Conservation (phyloP, 1,284 basidiomycete species). For the Microbotryum silenes-acaulis region DNA sequence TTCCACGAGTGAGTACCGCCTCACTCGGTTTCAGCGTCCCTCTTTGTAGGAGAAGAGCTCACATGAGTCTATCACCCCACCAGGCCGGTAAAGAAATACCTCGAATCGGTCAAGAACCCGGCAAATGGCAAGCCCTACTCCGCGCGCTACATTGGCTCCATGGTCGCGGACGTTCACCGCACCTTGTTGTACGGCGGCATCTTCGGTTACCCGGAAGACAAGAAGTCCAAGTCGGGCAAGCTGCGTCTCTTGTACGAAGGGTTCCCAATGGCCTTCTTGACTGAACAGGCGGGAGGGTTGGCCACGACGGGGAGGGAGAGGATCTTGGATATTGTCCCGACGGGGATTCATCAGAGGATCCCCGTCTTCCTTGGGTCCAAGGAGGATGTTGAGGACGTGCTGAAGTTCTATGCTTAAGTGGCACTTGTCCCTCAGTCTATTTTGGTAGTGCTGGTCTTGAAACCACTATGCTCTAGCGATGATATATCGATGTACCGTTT, state of each 20-base stretch:
- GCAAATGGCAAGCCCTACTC: conserved; percentile 55
- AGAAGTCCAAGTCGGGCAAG: conserved; percentile 95
- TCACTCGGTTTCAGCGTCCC: conserved; percentile 18
- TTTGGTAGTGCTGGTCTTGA: not conserved
- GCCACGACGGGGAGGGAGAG: conserved; percentile 89
- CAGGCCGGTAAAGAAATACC: conserved; percentile 68
- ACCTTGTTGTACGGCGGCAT: conserved; percentile 97
- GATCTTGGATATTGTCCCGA: conserved; percentile 88
- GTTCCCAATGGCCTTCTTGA: conserved; percentile 80
- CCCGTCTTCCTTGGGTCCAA: conserved; percentile 89
- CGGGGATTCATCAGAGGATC: conserved; percentile 82
- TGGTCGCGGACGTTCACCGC: conserved; percentile 97
- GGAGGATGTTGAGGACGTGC: conserved; percentile 85
- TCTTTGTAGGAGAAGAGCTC: not conserved
- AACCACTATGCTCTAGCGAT: not conserved
- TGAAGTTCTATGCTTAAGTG: conserved; percentile 61
- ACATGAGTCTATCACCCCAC: not conserved
- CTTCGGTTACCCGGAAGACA: conserved; percentile 97
- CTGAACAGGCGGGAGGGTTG: conserved; percentile 75
- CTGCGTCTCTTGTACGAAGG: conserved; percentile 93
- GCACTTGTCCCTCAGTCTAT: not conserved
- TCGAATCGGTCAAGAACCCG: conserved; percentile 92
- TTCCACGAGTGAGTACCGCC: conserved; percentile 55
- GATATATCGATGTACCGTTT: too few species aligned
- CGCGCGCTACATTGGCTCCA: conserved; percentile 89